A percentile compares a stretch with the other conserved stretches of the same genome.
Conservation (phyloP, 306 rosid genomes). For the Erythrophleum fordii region DNA sequence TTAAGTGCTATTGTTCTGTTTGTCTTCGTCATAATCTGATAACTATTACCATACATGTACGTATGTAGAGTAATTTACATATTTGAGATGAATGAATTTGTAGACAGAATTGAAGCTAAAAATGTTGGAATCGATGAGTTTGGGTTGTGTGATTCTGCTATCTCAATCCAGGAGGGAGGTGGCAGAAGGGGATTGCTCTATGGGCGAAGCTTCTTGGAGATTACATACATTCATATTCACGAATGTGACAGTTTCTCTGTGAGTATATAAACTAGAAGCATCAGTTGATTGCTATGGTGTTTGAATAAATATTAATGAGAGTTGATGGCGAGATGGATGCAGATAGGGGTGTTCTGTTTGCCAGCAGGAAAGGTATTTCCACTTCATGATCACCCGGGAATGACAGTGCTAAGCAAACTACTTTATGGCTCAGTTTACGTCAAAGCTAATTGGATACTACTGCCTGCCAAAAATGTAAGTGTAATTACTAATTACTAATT, state of each 20-base stretch:
- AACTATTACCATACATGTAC: not conserved
- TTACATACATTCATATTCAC: conserved; percentile 66
- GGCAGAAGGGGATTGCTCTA: conserved; percentile 40
- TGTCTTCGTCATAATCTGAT: not conserved
- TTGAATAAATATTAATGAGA: not conserved
- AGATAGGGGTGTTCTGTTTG: conserved; percentile 71
- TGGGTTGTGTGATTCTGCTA: conserved; percentile 39
- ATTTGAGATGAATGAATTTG: not conserved
- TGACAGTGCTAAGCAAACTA: conserved; percentile 69
- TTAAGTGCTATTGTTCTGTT: not conserved
- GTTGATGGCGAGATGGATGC: conserved; percentile 1
- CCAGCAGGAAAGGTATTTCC: conserved; percentile 60
- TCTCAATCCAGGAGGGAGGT: not conserved
- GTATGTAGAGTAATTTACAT: not conserved
- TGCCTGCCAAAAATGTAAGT: conserved; percentile 49
- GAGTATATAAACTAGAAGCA: conserved; percentile 24
- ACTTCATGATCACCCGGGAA: conserved; percentile 70
- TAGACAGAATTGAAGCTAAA: conserved; percentile 51
- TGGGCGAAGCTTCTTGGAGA: conserved; percentile 47
- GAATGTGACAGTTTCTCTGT: conserved; percentile 60
- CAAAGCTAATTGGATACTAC: conserved; percentile 44
- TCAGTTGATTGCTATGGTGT: not conserved
- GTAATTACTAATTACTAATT: not conserved
- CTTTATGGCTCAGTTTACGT: conserved; percentile 54
- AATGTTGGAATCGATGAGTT: conserved; percentile 63